Base-by-base conservation (phyloP, 164 flowering plant genomes). In the Liriodendron chinense region DNA sequence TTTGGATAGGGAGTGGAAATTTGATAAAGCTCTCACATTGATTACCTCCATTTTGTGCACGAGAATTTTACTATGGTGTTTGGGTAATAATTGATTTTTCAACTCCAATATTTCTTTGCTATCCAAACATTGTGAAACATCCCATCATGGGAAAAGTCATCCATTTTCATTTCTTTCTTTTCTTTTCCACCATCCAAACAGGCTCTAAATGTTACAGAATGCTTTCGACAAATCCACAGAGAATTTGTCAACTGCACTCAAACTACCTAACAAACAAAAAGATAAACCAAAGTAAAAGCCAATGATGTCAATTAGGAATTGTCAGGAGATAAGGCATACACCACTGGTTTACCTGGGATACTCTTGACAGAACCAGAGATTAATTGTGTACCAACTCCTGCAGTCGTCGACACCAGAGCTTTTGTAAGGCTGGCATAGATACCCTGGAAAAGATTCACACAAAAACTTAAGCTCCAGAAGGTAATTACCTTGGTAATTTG, bases 321-420 rank as follows among this genome's bases (percentile, higher is more conserved):
- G 59, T 53, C 18, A 10, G 59, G 59, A 53, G 59, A 16, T 16
- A 53, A 53, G 59, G 16, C 13, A 53, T 53, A 16, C 13, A 10
- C 59, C 18, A 53, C 18, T 16, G 3, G 7, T 7, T 69, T 69
- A 69, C 71, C 71, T 69, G 71, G 53, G 47, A 69, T 20, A 69
- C 20, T 47, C 53, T 47, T 47, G 25, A 69, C 14, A 7, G 18
- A 47, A 43, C 56, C 3, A 20, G 57, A 69, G 9, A 20, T 69
- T 3, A 67, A 26, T 47, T 7, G 71, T 12, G 43, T 21, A 20
- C 71, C 47, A 47, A 43, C 71, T 43, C 71, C 71, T 25, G 43
- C 50, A 47, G 13, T 47, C 1, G 53, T 22, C 18, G 71, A 69
- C 20, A n/a, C 16, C 24, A 69, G 43, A 69, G 71, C 23, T 69